A percentile compares a stretch with the other conserved stretches of the same genome.
Evolutionary conservation across 2,329 filamentous ascomycete species (phyloP).

Genomic region (Albophoma yamanashiensis): DNA sequence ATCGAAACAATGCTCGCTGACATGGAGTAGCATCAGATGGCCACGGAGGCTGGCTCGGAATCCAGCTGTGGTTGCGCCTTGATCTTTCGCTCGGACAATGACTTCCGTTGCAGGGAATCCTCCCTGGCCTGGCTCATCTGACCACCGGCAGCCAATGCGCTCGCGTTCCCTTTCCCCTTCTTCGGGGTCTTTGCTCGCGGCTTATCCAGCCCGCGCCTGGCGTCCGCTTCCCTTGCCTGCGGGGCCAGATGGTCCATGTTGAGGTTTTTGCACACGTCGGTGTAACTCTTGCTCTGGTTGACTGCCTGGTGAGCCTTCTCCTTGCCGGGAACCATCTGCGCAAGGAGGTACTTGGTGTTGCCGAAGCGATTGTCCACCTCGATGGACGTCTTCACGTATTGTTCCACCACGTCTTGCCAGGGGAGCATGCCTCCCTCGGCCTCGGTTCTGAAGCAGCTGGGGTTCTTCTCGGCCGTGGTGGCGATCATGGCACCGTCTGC

Average conservation of each 20-base stretch:
- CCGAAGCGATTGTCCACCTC: conserved; percentile 76
- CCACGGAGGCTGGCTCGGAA: conserved; percentile 12
- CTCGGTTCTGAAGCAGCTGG: conserved; percentile 68
- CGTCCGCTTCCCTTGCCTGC: conserved; percentile 55
- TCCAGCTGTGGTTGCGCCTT: conserved; percentile 8
- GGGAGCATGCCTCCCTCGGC: conserved; percentile 58
- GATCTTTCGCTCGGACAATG: conserved; percentile 23
- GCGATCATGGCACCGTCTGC: conserved; percentile 97
- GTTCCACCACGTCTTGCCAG: conserved; percentile 68
- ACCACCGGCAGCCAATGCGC: conserved; percentile 37
- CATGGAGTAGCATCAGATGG: conserved; percentile 1
- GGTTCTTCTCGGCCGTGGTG: conserved; percentile 81
- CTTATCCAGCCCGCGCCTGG: conserved; percentile 46
- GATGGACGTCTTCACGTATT: conserved; percentile 64
- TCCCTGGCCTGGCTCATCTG: conserved; percentile 29
- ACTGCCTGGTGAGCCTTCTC: conserved; percentile 50
- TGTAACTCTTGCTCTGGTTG: conserved; percentile 59
- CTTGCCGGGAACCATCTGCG: conserved; percentile 79
- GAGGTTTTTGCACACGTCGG: conserved; percentile 54
- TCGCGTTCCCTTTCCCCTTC: conserved; percentile 21
- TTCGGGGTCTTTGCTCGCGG: conserved; percentile 24
- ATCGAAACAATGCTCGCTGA: not conserved
- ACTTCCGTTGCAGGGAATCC: conserved; percentile 19
- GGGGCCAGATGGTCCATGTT: conserved; percentile 53
- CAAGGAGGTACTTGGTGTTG: conserved; percentile 87